Evolutionary conservation across 257 asterid genomes (phyloP).

Genomic region (Solanum pennellii): DNA sequence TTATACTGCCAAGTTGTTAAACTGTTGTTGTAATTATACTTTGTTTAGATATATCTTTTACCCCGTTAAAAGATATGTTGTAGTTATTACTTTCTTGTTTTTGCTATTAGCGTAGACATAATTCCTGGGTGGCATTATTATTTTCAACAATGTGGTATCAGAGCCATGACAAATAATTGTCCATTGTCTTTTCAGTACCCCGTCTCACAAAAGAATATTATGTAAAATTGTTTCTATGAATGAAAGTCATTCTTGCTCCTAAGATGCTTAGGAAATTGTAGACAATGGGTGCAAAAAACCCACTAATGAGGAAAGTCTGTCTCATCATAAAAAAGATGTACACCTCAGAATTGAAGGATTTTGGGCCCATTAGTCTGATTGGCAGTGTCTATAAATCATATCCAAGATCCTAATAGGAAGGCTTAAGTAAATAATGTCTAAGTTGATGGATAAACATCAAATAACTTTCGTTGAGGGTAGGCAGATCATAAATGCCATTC

Average conservation of each 20-base stretch:
- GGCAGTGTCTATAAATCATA: neutral
- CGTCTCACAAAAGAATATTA: neutral
- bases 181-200: neutral
- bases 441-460: neutral
- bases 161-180: neutral
- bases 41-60: neutral
- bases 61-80: neutral
- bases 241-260: neutral
- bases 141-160: neutral
- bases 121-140: neutral
- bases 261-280: neutral
- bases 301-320: neutral
- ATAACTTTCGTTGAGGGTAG: neutral
- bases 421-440: neutral
- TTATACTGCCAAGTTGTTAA: neutral
- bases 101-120: neutral
- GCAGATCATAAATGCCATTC: neutral
- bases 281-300: neutral
- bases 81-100: neutral
- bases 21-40: neutral
- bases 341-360: neutral
- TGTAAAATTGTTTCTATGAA: neutral
- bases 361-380: neutral
- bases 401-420: neutral
- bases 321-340: neutral